Base-by-base conservation (phyloP, 2,329 filamentous ascomycete genomes). In the Phaeosphaeria sp. region DNA sequence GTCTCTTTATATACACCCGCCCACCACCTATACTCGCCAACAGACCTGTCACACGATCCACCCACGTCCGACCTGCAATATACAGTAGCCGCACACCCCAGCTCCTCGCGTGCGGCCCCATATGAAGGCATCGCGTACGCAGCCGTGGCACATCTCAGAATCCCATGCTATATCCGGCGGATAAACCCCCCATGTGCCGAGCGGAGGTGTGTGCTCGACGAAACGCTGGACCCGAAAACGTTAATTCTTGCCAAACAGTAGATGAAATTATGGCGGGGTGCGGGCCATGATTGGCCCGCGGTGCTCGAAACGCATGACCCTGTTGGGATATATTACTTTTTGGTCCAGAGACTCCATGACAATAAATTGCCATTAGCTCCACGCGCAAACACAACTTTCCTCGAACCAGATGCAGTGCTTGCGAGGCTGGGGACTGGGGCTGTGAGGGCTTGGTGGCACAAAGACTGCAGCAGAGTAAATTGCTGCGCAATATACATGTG, bases 241-340 rank as follows among this genome's bases (percentile, higher is more conserved):
- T 63, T 57, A 65, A 59, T 63, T 56, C 57, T 52, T 43, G 46
- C 48, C 54, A 61, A 60, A 60, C 55, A 61, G 48, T 61, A 64
- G 52, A 65, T 64, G 56, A 58, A 50, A 49, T 55, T 49, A 30
- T 44, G 21, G 20, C n/a, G 40, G 40, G 17, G 17, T 18, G 3
- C 8, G 7, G n/a, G 15, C 6, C 22, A 21, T 57, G 50, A 64
- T 64, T 64, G 58, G 63, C 27, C 30, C 20, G 40, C 20, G n/a
- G n/a, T n/a, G n/a, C n/a, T n/a, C n/a, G n/a, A n/a, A n/a, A n/a
- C n/a, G n/a, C n/a, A n/a, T n/a, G n/a, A n/a, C n/a, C n/a, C n/a
- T n/a, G n/a, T n/a, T n/a, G n/a, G 63, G 15, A 45, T 62, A 64
- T 22, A 64, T 58, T 64, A 44, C 47, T 39, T 50, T 46, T 20